Percentiles rank a stretch among this genome's conserved stretches.
These are phyloP conservation scores for Citrus glauca DNA, from an alignment of 345 rosid species.

Conservation along the genomic window DNA sequence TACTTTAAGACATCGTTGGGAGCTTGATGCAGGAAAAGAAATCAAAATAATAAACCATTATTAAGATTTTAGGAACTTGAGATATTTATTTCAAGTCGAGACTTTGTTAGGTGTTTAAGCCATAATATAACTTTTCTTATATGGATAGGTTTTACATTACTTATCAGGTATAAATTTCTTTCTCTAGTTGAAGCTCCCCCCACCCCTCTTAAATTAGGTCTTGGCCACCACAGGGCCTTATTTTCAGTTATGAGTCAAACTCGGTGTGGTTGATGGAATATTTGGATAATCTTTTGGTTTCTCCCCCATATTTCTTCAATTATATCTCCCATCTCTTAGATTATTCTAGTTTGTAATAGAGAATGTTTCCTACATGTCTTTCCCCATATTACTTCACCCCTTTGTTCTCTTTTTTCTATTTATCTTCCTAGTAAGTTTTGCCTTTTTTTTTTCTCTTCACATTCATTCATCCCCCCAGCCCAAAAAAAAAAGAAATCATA, in stretches of 20 bases:
- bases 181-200: not conserved
- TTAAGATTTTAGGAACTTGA: not conserved
- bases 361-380: not conserved
- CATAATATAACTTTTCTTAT: too few species aligned
- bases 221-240: not conserved
- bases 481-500: not conserved
- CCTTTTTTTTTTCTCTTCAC: not conserved
- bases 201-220: not conserved
- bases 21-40: not conserved
- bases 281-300: not conserved
- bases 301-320: not conserved
- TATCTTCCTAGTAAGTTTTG: not conserved
- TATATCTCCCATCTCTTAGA: not conserved
- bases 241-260: not conserved
- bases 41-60: too few species aligned
- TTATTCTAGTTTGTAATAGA: not conserved
- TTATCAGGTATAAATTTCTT: not conserved
- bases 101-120: not conserved
- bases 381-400: not conserved
- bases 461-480: not conserved
- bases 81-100: not conserved
- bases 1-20: not conserved
- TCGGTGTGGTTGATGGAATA: not conserved
- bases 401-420: not conserved
- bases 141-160: not conserved